Evolutionary conservation across 192 early-diverging fungal genomes (phyloP), one percentile per base, ranked within the genome.

Genomic region (Entomortierella parvispora): DNA sequence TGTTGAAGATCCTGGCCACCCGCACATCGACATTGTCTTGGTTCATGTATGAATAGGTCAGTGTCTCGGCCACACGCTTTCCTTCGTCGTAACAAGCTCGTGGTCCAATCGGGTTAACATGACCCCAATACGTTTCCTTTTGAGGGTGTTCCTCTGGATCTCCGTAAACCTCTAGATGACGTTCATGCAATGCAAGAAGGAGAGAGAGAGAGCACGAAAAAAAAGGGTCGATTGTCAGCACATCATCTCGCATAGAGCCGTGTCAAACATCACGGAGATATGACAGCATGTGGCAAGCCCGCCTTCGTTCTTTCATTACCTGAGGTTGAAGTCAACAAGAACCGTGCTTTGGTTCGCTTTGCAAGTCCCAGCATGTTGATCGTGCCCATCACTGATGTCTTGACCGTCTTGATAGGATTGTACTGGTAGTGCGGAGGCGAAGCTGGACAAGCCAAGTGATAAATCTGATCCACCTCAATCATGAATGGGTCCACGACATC

Each of bases 31-130:
- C 89, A 28, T 85, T 76, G 61, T 93, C 88, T 60, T 94, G 91
- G 46, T 87, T 79, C 79, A 88, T 89, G 65, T 94, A 95, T 8
- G 87, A 84, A 75, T 92, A 95, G 2, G 91, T 90, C 31, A 95
- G 69, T 1, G 93, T 94, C 53, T 95, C 93, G n/a, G 92, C 91
- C 28, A 92, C 88, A 37, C 93, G 86, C 63, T 95, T 95, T 40
- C 92, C 93, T 79, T 95, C 93, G 51, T 95, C 93, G 75, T 95
- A 95, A 69, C 93, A 95, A 3, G 92, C 92, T 48, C 93, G 78
- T 15, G 92, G 92, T 34, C 93, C 93, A 60, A 94, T 94, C 47
- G 90, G 88, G 64, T 90, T 88, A 8, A 90, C 86, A 76, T 88
- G 79, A 18, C 93, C 93, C 93, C 93, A 95, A 63, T 95, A 95